Base-by-base conservation (phyloP, 805 yeast genomes). In the Ogataea pilisensis region DNA sequence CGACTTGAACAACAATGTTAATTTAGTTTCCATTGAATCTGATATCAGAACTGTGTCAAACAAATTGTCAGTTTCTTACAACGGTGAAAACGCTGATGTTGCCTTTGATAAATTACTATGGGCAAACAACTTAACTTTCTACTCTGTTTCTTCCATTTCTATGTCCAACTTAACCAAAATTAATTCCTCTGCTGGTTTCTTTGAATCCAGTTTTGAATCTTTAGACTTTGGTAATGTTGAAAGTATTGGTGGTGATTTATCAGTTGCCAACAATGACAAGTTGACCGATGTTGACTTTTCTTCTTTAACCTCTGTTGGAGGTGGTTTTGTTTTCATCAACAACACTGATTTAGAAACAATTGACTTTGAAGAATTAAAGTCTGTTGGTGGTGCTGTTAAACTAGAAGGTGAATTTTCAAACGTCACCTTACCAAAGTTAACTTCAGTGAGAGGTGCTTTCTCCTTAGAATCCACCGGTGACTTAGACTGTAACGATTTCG, bases 381-480 rank as follows among this genome's bases (percentile, higher is more conserved):
- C 85, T 45, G 78, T 91, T 57, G 86, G 85, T 62, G 98, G 99
- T 77, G 93, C 98, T 56, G 79, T 91, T 52, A 73, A 73, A 63
- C 68, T 91, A 51, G 68, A 66, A 51, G 99, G 99, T 75, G 71
- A 76, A 68, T 87, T 88, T 69, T 73, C 80, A 64, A 76, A 80
- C 60, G 93, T 93, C 61, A 70, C 88, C 46, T 77, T 93, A 64
- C 78, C 82, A 51, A 58, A 77, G 27, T 79, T 93, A 65, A 72
- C 67, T 56, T 77, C 83, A 59, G 95, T 93, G 58, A 78, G 79
- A 64, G 99, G 99, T 78, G 96, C 95, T 67, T 95, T 90, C 70
- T 70, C 71, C 60, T 75, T 93, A 61, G 83, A 82, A 63, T 75
- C 96, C 46, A 54, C 61, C 32, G 84, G 86, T 63, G 82, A 84